A percentile compares a stretch with the other conserved stretches of the same genome.
These are phyloP conservation scores for Gossypium gossypioides DNA, from an alignment of 441 rosid genomes.

Conservation along the genomic window DNA sequence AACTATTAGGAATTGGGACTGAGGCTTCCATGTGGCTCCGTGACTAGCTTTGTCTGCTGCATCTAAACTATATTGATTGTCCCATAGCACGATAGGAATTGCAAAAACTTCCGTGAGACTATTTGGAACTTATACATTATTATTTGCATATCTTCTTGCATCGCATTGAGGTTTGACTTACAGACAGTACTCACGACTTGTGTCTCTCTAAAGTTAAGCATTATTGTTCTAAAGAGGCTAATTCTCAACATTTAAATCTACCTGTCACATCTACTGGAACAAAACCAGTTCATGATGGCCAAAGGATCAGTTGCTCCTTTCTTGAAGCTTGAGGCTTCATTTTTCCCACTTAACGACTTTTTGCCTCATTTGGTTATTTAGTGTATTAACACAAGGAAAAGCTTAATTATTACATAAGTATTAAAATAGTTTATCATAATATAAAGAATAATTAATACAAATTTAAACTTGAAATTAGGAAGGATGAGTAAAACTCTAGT, in stretches of 20 bases:
- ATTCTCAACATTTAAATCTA: constrained; percentile 1
- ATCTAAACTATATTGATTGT: background rate
- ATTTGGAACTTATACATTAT: background rate
- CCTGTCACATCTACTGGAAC: background rate
- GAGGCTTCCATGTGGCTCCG: background rate
- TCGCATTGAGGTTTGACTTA: background rate
- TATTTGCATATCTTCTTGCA: background rate
- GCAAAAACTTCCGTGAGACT: background rate
- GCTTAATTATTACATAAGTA: background rate
- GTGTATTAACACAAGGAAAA: background rate
- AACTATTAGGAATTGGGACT: background rate
- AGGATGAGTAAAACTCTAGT: background rate
- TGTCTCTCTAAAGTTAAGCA: background rate
- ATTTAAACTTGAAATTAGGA: background rate
- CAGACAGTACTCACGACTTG: background rate
- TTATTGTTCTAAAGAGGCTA: background rate
- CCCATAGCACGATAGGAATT: background rate
- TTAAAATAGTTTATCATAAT: background rate
- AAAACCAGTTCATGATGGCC: background rate
- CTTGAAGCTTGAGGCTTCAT: background rate
- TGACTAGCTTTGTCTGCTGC: background rate
- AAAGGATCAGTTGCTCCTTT: background rate
- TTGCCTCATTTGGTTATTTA: background rate
- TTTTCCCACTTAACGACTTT: background rate
- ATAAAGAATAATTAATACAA: background rate